phyloP scores from a whole-genome alignment of 768 basidiomycete genomes.

The Amanita exitialis region DNA sequence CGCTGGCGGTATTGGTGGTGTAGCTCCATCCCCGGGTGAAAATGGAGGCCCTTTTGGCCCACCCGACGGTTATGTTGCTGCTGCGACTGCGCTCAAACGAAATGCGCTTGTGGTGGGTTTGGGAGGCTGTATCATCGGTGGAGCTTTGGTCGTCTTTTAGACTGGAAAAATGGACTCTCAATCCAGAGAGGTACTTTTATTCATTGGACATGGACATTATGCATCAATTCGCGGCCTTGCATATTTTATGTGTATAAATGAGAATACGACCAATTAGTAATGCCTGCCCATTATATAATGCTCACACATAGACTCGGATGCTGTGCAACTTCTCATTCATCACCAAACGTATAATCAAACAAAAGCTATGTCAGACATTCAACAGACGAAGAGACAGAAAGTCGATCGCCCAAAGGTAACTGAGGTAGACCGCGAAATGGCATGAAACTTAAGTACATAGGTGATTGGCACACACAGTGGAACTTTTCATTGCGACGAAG shows the following conservation, averaged over 20 bases:
- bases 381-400: constrained; percentile 26
- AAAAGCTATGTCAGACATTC: constrained; percentile 13
- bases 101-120: constrained; percentile 34
- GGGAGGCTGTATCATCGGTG: constrained; percentile 39
- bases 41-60: constrained; percentile 54
- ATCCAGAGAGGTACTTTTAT: not conserved
- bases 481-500: constrained; percentile 96
- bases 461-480: constrained; percentile 92
- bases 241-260: not conserved
- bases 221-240: not conserved
- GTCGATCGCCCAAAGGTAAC: constrained; percentile 29
- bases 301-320: not conserved
- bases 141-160: constrained; percentile 35
- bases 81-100: constrained; percentile 34
- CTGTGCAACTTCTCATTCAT: not conserved
- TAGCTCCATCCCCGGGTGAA: constrained; percentile 55
- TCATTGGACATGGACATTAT: constrained; percentile 8
- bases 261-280: not conserved
- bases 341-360: too few relatives aligned
- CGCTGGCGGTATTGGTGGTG: constrained; percentile 41
- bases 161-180: not conserved
- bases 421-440: constrained; percentile 1
- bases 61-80: constrained; percentile 53
- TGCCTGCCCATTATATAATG: not conserved
- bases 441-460: constrained; percentile 23